A percentile compares a stretch with the other conserved stretches of the same genome.
Evolutionary conservation across 805 yeast genomes (phyloP).

Genomic region (Zygoascus biomembranicola): DNA sequence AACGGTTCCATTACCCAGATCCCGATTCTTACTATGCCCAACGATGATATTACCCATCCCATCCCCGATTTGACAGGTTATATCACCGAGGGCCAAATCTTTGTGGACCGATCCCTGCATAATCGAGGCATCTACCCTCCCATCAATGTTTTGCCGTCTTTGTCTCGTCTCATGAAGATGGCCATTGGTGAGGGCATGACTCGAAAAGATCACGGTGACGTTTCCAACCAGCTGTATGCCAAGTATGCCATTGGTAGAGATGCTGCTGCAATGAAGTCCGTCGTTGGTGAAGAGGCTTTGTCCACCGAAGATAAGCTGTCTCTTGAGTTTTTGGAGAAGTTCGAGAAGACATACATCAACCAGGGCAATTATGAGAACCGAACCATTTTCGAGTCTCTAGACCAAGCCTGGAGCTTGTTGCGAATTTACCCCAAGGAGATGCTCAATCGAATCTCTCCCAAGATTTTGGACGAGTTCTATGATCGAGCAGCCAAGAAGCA

Average conservation of each 20-base stretch:
- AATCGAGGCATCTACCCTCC: slow-evolving; percentile 99
- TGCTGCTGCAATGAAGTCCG: slow-evolving; percentile 99
- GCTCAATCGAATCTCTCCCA: slow-evolving; percentile 97
- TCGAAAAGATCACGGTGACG: slow-evolving; percentile 99
- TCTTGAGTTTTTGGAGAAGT: slow-evolving; percentile 94
- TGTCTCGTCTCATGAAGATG: slow-evolving; percentile 96
- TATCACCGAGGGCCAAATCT: slow-evolving; percentile 98
- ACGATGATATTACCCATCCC: slow-evolving; percentile 99
- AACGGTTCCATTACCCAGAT: slow-evolving; percentile 98
- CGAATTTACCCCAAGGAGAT: slow-evolving; percentile 99
- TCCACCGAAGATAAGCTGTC: slow-evolving; percentile 97
- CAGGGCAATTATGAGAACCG: slow-evolving; percentile 98
- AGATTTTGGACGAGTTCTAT: slow-evolving; percentile 90
- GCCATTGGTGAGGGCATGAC: slow-evolving; percentile 99
- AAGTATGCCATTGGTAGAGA: slow-evolving; percentile 99
- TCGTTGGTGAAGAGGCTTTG: slow-evolving; percentile 98
- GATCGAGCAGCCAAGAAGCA: slow-evolving; percentile 49
- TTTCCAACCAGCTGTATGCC: slow-evolving; percentile 96
- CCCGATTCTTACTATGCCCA: slow-evolving; percentile 98
- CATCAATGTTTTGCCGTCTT: slow-evolving; percentile 93
- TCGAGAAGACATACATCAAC: slow-evolving; percentile 87
- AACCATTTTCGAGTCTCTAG: slow-evolving; percentile 88
- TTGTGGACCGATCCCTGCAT: slow-evolving; percentile 89
- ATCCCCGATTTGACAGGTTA: slow-evolving; percentile 99
- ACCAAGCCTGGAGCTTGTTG: slow-evolving; percentile 95